phyloP scores from a whole-genome alignment of 2,329 filamentous ascomycete genomes.

The Furcasterigmium furcatum region DNA sequence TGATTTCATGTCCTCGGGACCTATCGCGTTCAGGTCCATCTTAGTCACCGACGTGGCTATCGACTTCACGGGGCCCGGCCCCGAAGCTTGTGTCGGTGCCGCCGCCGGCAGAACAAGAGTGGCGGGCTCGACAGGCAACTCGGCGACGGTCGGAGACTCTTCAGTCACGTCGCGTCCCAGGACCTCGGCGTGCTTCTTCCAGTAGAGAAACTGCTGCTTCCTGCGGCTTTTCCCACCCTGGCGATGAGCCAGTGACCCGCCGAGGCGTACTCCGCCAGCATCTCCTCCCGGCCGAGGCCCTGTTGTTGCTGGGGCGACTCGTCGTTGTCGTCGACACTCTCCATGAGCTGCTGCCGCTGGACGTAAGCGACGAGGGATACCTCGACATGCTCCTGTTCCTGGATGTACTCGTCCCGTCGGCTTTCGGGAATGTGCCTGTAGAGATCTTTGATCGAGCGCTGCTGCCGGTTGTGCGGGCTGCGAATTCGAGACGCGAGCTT shows the following conservation, averaged over 20 bases:
- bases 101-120: background rate
- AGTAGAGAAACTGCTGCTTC: slow-evolving; percentile 12
- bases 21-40: background rate
- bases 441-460: slow-evolving; percentile 6
- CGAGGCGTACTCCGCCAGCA: background rate
- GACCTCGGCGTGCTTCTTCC: slow-evolving; percentile 10
- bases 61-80: background rate
- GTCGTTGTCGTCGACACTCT: background rate
- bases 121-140: background rate
- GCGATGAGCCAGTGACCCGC: slow-evolving; percentile 9
- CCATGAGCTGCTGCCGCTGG: background rate
- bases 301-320: background rate
- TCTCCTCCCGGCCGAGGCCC: background rate
- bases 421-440: slow-evolving; percentile 6
- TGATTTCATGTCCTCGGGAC: slow-evolving; percentile 2
- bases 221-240: slow-evolving; percentile 9
- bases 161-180: background rate
- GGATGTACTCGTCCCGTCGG: background rate
- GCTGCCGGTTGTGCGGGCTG: slow-evolving; percentile 11
- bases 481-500: slow-evolving; percentile 9
- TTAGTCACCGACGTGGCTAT: slow-evolving; percentile 9
- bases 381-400: slow-evolving; percentile 7
- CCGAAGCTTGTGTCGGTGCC: background rate
- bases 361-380: slow-evolving; percentile 6
- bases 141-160: background rate